Percentiles rank a stretch among this genome's conserved stretches.
phyloP scores from a whole-genome alignment of 1,284 basidiomycete genomes.

The Sanghuangporus weigelae region DNA sequence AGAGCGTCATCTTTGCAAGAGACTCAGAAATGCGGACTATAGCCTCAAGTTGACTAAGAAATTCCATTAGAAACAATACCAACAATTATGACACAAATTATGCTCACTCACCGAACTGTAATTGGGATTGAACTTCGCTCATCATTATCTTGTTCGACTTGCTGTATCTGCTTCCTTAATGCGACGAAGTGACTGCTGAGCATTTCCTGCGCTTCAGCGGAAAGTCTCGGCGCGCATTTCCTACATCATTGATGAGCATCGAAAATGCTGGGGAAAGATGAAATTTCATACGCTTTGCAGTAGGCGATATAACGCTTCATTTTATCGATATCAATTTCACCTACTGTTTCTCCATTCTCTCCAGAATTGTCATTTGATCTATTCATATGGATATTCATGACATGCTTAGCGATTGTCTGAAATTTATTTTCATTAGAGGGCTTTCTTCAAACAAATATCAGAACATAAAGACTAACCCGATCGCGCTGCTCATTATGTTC shows the following conservation, averaged over 20 bases:
- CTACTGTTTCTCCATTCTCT: conserved; percentile 61
- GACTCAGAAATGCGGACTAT: conserved; percentile 99
- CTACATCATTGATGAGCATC: conserved; percentile 34
- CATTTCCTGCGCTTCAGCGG: conserved; percentile 93
- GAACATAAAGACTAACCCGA: conserved; percentile 45
- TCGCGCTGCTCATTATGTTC: conserved; percentile 96
- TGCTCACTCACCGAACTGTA: conserved; percentile 74
- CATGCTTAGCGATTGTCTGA: conserved; percentile 93
- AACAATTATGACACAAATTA: background rate
- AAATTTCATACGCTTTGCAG: conserved; percentile 76
- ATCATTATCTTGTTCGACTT: conserved; percentile 95
- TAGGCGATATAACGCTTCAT: conserved; percentile 98
- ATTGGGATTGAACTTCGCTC: conserved; percentile 98
- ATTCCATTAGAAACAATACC: conserved; percentile 9
- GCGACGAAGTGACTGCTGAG: conserved; percentile 96
- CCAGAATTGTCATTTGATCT: conserved; percentile 60
- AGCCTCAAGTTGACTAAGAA: conserved; percentile 88
- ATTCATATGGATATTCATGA: conserved; percentile 99
- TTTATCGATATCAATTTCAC: conserved; percentile 96
- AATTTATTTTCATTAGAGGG: conserved; percentile 6
- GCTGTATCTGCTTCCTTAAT: conserved; percentile 91
- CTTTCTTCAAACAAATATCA: background rate
- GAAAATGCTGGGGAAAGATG: conserved; percentile 9
- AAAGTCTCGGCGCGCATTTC: conserved; percentile 94
- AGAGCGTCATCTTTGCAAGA: conserved; percentile 90